Evolutionary conservation across 371 early-diverging fungal species (phyloP), one percentile per base, ranked within the genome.

Genomic region (Actinomucor elegans): DNA sequence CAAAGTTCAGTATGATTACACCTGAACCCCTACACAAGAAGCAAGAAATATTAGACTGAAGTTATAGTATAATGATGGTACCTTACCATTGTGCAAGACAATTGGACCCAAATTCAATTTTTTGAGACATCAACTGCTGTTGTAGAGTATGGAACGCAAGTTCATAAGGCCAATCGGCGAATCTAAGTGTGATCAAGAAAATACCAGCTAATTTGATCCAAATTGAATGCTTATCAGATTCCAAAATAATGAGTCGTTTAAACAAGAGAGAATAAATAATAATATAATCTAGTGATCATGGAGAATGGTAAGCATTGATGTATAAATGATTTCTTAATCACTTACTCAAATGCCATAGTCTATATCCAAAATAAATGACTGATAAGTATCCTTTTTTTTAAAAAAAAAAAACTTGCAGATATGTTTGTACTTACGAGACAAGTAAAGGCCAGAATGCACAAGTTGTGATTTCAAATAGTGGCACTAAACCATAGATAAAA

Each of bases 151-250:
- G 59, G 20, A 64, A 68, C 5, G 71, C 60, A 4, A 75, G 43
- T 42, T 75, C 75, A 34, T 75, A 75, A 1, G 75, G 75, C 75
- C 75, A 75, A 54, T 71, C 75, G 15, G 72, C 63, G 56, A 75
- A 65, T 18, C 75, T 50, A n/a, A 75, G 33, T 3, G 62, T 33
- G 18, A 75, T 71, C 15, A 75, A 47, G 5, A 59, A 29, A 4
- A 59, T 48, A 11, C 75, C 75, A 15, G 58, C 54, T 1, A 59
- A 7, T 27, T 71, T 71, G 47, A 75, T 75, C 69, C 71, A 65
- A 10, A 50, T 31, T 1, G 69, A 56, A 43, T 69, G 34, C 18
- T 58, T 61, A 18, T 66, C 64, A 5, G 71, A 55, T 48, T 75
- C 75, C 15, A 71, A 38, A 12, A 75, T 67, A 18, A 75, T 28